Evolutionary conservation across 441 rosid species (phyloP), one percentile per base, ranked within the genome.

Genomic region (Erodium trifolium): DNA sequence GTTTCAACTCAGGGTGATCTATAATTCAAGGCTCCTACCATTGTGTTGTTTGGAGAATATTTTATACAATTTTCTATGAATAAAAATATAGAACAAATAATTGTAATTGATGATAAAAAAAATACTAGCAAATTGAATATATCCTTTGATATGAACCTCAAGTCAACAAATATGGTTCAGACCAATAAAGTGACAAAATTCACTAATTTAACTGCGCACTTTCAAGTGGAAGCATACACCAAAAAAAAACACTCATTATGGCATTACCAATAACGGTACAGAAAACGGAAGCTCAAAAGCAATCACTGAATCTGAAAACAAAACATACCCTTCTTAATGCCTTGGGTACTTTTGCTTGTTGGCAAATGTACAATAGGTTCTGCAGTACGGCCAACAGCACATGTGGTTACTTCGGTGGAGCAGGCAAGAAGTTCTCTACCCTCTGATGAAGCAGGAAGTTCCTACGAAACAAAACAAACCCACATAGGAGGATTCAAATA

Each of bases 251-350:
- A 53, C 19, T 19, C 66, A 63, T 62, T 16, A 67, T 47, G 55
- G 71, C 71, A 59, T 67, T 2, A 3, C 13, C n/a, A 65, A 59
- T 63, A 13, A 29, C 4, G 66, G 66, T 63, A 59, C 2, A 41
- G 57, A 55, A 29, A 35, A 41, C 34, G 3, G n/a, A 29, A 68
- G 47, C 29, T 31, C 18, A 34, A 27, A 60, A 41, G 0, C 45
- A 8, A 9, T 7, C 45, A 41, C 45, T 41, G 43, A 47, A 18
- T 37, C 51, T 0, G 18, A 19, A 34, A 55, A 45, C 63, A 17
- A 68, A 64, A 66, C 71, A 65, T 77, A 87, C 89, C 82, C 12
- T 73, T 66, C 77, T 73, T 87, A 82, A 72, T 75, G 57, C 74
- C 75, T 75, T 73, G 78, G 34, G 78, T 29, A 41, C 68, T 57